Conservation (phyloP, 768 basidiomycete genomes). For the Trametes sanguinea region DNA sequence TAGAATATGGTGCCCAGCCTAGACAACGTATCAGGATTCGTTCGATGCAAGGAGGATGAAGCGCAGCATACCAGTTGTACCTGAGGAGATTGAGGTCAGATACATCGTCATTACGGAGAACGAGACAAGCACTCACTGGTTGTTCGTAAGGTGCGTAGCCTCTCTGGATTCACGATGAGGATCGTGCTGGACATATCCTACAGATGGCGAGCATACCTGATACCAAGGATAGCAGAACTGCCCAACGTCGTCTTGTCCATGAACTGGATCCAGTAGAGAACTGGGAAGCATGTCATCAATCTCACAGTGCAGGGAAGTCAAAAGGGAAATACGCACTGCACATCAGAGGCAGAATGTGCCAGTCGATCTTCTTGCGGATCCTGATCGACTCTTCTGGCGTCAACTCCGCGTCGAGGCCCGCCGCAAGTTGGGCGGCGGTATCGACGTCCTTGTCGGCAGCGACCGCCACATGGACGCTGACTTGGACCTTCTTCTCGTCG, state of each 20-base stretch:
- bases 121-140: constrained; percentile 45
- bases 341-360: constrained; percentile 70
- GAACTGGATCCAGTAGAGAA: constrained; percentile 61
- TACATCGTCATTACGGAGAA: not conserved
- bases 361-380: constrained; percentile 65
- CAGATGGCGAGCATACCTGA: constrained; percentile 44
- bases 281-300: not conserved
- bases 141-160: constrained; percentile 61
- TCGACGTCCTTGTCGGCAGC: constrained; percentile 55
- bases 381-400: constrained; percentile 54
- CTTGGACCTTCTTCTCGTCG: constrained; percentile 36
- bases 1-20: constrained; percentile 82
- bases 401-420: constrained; percentile 44
- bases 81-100: constrained; percentile 32
- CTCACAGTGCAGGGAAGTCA: not conserved
- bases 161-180: constrained; percentile 39
- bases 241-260: constrained; percentile 79
- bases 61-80: constrained; percentile 58
- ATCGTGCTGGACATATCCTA: not conserved
- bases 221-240: constrained; percentile 68
- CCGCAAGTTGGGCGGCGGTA: constrained; percentile 59
- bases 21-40: not conserved
- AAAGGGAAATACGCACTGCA: constrained; percentile 50
- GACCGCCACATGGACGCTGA: constrained; percentile 37
- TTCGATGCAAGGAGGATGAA: not conserved